Conservation (phyloP, 1,284 basidiomycete genomes). For the Microbotryum saponariae region DNA sequence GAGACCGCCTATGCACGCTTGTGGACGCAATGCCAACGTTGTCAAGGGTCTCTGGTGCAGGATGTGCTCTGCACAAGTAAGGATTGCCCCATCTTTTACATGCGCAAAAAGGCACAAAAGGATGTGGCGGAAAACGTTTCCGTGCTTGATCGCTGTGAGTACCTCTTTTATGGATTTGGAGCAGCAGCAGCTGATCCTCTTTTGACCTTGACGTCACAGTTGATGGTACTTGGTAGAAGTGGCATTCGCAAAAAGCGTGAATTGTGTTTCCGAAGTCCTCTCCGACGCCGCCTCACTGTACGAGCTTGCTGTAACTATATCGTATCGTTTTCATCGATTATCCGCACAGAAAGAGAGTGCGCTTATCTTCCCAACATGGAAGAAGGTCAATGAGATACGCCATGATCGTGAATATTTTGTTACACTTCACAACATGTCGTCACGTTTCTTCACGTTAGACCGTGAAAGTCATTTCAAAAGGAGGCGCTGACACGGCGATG, state of each 20-base stretch:
- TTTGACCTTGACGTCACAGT: background rate
- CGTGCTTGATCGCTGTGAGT: conserved; percentile 72
- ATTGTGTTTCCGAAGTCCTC: background rate
- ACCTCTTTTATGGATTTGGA: background rate
- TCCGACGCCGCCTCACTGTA: no score
- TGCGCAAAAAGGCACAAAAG: conserved; percentile 92
- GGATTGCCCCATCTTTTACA: conserved; percentile 97
- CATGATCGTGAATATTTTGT: no score
- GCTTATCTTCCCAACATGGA: no score
- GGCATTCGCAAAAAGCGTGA: background rate
- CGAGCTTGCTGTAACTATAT: no score
- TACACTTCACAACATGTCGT: no score
- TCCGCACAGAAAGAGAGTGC: no score
- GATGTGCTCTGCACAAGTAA: conserved; percentile 94
- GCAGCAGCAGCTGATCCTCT: background rate
- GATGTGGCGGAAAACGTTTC: conserved; percentile 76
- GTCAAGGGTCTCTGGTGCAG: conserved; percentile 69
- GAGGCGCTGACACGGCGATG: no score
- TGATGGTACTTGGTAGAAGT: background rate
- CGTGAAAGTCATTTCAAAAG: no score
- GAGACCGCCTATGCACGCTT: conserved; percentile 85
- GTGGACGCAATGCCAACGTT: conserved; percentile 95
- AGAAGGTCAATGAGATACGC: no score
- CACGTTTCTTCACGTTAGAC: no score
- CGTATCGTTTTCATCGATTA: no score